These are phyloP conservation scores for Nematocida major DNA, from an alignment of 371 early-diverging fungal genomes.

Conservation along the genomic window DNA sequence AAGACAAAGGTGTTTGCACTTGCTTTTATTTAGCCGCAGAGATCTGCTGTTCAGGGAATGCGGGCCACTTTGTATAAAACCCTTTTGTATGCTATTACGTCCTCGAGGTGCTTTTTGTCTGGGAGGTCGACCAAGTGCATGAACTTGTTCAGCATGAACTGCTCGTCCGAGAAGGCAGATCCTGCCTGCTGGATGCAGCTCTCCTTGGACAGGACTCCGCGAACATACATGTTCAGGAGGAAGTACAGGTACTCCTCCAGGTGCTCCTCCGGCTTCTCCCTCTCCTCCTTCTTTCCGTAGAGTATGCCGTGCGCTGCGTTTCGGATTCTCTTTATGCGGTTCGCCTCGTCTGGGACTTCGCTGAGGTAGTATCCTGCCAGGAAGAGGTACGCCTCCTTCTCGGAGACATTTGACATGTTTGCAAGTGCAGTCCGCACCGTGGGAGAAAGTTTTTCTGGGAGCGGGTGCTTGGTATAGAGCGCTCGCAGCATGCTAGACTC, in stretches of 20 bases:
- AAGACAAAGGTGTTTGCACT: background rate
- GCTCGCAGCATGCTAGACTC: conserved; percentile 10
- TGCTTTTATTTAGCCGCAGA: background rate
- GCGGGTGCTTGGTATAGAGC: conserved; percentile 28
- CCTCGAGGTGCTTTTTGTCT: conserved; percentile 25
- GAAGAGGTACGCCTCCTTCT: conserved; percentile 43
- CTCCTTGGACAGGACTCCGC: conserved; percentile 26
- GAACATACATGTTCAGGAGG: conserved; percentile 29
- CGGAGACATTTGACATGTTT: conserved; percentile 11
- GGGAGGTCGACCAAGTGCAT: conserved; percentile 37
- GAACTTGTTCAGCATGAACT: conserved; percentile 44
- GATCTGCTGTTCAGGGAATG: background rate
- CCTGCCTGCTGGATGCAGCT: conserved; percentile 46
- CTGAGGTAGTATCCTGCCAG: conserved; percentile 41
- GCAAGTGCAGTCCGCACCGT: background rate
- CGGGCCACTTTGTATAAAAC: background rate
- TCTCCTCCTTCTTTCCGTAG: conserved; percentile 44
- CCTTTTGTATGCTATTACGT: conserved; percentile 44
- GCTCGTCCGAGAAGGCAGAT: conserved; percentile 36
- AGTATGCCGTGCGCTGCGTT: conserved; percentile 43
- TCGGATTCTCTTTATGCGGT: conserved; percentile 44
- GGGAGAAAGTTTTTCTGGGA: background rate
- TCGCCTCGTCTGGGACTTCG: conserved; percentile 37
- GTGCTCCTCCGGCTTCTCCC: conserved; percentile 49
- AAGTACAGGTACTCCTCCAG: conserved; percentile 51